A percentile compares a stretch with the other conserved stretches of the same genome.
Conservation (phyloP, 768 basidiomycete genomes). For the Tephrocybe sp. region DNA sequence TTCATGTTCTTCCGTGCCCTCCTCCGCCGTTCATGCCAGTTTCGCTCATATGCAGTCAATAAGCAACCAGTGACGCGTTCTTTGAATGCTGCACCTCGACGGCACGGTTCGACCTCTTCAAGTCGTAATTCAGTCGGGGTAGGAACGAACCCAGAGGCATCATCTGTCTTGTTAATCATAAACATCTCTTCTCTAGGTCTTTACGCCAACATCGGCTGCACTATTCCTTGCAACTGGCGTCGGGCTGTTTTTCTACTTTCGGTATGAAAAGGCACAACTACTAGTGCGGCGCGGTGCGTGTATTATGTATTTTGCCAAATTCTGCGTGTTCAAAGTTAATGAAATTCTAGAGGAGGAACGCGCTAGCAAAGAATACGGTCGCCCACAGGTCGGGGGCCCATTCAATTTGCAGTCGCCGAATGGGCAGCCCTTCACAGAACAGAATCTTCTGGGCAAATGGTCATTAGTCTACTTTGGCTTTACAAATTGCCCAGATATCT, state of each 20-base stretch:
- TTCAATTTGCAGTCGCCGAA: conserved; percentile 73
- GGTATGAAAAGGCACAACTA: conserved; percentile 77
- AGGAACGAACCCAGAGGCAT: conserved; percentile 9
- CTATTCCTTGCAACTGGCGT: conserved; percentile 82
- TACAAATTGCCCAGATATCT: conserved; percentile 99
- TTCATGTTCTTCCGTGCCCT: conserved; percentile 15
- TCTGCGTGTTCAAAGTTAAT: conserved; percentile 1
- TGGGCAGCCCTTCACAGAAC: conserved; percentile 72
- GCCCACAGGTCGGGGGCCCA: conserved; percentile 88
- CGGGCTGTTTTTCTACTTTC: conserved; percentile 87
- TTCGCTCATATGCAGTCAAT: neutral
- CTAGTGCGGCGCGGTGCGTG: conserved; percentile 71
- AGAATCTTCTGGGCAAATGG: conserved; percentile 87
- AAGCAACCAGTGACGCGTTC: neutral
- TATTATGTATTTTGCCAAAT: neutral
- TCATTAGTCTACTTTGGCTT: conserved; percentile 97
- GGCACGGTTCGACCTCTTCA: conserved; percentile 25
- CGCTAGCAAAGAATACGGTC: conserved; percentile 70
- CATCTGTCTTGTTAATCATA: neutral
- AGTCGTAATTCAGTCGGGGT: conserved; percentile 35
- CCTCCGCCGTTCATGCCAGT: conserved; percentile 13
- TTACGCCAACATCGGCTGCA: conserved; percentile 81
- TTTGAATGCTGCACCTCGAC: conserved; percentile 1
- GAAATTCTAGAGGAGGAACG: conserved; percentile 63
- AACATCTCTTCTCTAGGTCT: conserved; percentile 58